Base-by-base conservation (phyloP, 768 basidiomycete genomes). In the Albatrellus ellisii region DNA sequence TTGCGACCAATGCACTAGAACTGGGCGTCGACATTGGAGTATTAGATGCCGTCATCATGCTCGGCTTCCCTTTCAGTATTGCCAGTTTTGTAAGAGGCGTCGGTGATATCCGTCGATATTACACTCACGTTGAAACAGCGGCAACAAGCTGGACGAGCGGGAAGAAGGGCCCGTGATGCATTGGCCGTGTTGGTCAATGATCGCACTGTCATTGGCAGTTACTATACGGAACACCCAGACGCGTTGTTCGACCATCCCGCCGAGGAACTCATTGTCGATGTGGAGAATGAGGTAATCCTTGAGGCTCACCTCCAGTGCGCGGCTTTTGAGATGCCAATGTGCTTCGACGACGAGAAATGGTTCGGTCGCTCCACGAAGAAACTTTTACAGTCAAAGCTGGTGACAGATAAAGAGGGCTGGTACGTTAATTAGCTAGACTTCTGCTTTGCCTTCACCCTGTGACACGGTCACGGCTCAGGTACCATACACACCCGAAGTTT, bases 221-320 rank as follows among this genome's bases (percentile, higher is more conserved):
- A 89, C 54, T 94, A 81, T 50, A 68, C 76, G 6, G 60, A 70
- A 2, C 65, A 82, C 51, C 80, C 90, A 0, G 63, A 76, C 24
- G 74, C 83, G 39, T 60, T 94, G 7, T 87, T 81, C 51, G 69
- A 77, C 32, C 67, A 66, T 52, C 59, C 70, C 4, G 62, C 73
- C 33, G 72, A 75, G 26, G 77, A 83, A 42, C 64, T 90, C 17
- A 55, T 77, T 9, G 54, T 91, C 28, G 83, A 92, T 54, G 59
- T 85, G 8, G 75, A 81, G 9, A 90, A 74, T 54, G 72, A 73
- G 45, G 63, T 85, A 20, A 65, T 91, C 18, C 62, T 89, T 1
- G 90, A 91, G 65, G 80, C 75, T 4, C 89, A 91, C 54, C 57
- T 92, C 10, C 90, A 92, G 55, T 94, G 88, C 49, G 90, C 89